Conservation (phyloP, 1,284 basidiomycete genomes). For the Cutaneotrichosporon sp. region DNA sequence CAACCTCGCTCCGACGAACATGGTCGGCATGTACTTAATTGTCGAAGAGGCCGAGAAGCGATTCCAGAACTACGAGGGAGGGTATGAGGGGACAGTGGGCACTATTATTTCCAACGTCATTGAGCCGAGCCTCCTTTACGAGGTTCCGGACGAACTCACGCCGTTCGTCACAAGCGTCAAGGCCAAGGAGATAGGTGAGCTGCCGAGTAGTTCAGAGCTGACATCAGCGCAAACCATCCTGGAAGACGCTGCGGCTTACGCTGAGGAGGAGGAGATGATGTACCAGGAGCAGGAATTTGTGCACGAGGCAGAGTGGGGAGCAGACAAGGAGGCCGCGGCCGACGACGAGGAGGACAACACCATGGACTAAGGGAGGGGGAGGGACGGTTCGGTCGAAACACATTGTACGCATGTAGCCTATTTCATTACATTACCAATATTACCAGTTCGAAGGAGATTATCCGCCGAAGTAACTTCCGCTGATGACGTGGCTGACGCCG, state of each 20-base stretch:
- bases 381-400: background rate
- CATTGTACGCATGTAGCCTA: conserved; percentile 26
- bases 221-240: conserved; percentile 27
- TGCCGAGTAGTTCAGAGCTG: background rate
- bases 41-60: conserved; percentile 86
- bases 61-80: conserved; percentile 50
- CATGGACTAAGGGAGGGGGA: conserved; percentile 17
- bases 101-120: conserved; percentile 64
- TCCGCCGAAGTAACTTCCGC: conserved; percentile 29
- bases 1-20: conserved; percentile 76
- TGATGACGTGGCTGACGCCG: conserved; percentile 57
- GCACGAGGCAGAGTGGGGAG: conserved; percentile 48
- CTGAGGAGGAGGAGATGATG: conserved; percentile 38
- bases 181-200: conserved; percentile 22
- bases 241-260: conserved; percentile 37
- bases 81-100: conserved; percentile 63
- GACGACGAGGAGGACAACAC: conserved; percentile 40
- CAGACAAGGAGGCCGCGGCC: conserved; percentile 41
- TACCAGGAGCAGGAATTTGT: conserved; percentile 46
- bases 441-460: conserved; percentile 9
- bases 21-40: conserved; percentile 86
- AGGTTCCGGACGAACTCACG: conserved; percentile 30
- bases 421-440: conserved; percentile 12
- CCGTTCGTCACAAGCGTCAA: conserved; percentile 28
- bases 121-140: conserved; percentile 32